Conservation (phyloP, 2,329 filamentous ascomycete species). For the Aspergillus niger region DNA sequence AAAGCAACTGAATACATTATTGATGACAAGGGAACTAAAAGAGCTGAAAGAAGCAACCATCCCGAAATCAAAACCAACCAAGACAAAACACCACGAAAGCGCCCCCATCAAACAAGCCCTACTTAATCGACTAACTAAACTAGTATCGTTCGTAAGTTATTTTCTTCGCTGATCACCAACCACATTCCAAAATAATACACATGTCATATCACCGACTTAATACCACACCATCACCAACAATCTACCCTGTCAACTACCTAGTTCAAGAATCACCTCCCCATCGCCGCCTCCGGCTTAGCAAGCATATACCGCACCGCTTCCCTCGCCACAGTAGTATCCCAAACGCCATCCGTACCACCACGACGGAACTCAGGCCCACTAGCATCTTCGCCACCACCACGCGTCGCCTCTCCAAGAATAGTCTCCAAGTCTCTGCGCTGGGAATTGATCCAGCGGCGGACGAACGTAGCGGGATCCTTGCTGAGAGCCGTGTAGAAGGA, state of each 20-base stretch:
- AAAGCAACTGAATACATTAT: constrained; percentile 6
- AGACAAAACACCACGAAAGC: constrained; percentile 28
- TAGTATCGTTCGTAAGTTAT: not conserved
- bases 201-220: too few relatives aligned
- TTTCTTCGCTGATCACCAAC: not conserved
- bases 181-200: not conserved
- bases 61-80: constrained; percentile 11
- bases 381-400: constrained; percentile 58
- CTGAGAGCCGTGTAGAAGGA: constrained; percentile 79
- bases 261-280: constrained; percentile 22
- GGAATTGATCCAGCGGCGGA: constrained; percentile 83
- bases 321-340: constrained; percentile 62
- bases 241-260: not conserved
- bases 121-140: not conserved
- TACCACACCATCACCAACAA: not conserved
- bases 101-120: constrained; percentile 21
- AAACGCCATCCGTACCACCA: constrained; percentile 61
- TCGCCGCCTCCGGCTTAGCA: constrained; percentile 48
- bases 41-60: constrained; percentile 20
- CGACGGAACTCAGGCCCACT: constrained; percentile 48
- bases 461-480: constrained; percentile 79
- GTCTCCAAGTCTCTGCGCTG: constrained; percentile 90
- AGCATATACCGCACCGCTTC: constrained; percentile 65
- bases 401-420: constrained; percentile 77
- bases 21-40: not conserved